Conservation (phyloP, 805 yeast genomes). For the Ogataea pilisensis region DNA sequence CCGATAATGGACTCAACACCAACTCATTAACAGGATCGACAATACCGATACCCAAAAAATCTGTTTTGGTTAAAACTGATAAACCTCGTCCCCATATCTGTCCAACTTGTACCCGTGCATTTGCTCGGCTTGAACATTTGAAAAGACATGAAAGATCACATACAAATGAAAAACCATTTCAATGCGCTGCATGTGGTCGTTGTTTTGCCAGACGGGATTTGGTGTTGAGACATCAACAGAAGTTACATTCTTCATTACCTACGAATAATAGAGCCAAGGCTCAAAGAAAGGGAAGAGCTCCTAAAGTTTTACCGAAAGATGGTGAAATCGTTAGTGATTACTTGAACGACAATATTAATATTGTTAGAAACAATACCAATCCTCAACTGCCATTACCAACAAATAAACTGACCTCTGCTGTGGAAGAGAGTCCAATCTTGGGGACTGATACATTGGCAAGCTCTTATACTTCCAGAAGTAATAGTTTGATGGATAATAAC, state of each 20-base stretch:
- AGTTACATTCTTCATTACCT: slow-evolving; percentile 64
- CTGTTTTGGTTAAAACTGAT: slow-evolving; percentile 79
- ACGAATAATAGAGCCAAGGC: slow-evolving; percentile 31
- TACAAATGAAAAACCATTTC: slow-evolving; percentile 94
- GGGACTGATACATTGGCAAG: slow-evolving; percentile 10
- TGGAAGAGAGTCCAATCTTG: slow-evolving; percentile 9
- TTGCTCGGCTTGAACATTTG: slow-evolving; percentile 91
- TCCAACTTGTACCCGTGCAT: slow-evolving; percentile 86
- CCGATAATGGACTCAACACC: too few species aligned
- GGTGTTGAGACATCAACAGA: slow-evolving; percentile 91
- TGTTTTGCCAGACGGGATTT: slow-evolving; percentile 89
- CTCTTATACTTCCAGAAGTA: slow-evolving; percentile 10
- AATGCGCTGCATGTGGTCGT: slow-evolving; percentile 94
- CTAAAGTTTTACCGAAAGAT: slow-evolving; percentile 20
- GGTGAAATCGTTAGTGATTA: slow-evolving; percentile 34
- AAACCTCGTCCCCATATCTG: slow-evolving; percentile 95
- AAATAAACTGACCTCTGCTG: slow-evolving; percentile 2
- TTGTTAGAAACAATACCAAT: slow-evolving; percentile 47
- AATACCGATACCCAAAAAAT: slow-evolving; percentile 79
- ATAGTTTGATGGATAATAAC: slow-evolving; percentile 13
- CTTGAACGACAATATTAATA: slow-evolving; percentile 47
- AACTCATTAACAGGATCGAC: background rate
- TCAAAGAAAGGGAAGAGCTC: slow-evolving; percentile 30
- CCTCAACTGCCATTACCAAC: slow-evolving; percentile 45
- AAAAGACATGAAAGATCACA: slow-evolving; percentile 93